Percentiles rank a stretch among this genome's conserved stretches.
Evolutionary conservation across 345 rosid species (phyloP).

Genomic region (Melaleuca alternifolia): DNA sequence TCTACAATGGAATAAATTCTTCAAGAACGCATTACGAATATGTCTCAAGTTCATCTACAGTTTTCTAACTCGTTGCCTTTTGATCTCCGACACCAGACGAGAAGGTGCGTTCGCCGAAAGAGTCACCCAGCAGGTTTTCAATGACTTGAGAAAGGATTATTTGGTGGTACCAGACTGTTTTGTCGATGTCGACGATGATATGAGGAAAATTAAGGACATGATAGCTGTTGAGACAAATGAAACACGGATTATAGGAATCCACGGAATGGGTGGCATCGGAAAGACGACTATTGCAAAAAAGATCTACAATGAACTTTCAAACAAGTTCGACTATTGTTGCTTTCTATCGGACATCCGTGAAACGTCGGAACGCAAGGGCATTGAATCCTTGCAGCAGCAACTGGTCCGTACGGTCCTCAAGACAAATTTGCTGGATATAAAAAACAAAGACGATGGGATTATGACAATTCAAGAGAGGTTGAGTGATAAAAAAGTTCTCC

Average conservation of each 20-base stretch:
- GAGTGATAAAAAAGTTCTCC: no score
- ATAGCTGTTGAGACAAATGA: accelerated
- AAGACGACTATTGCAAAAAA: neutral
- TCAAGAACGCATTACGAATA: neutral
- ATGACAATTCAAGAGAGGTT: no score
- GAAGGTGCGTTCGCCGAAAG: no score
- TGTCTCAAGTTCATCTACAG: neutral
- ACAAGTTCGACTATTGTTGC: accelerated
- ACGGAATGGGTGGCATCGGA: neutral
- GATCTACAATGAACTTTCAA: accelerated
- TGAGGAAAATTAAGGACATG: accelerated
- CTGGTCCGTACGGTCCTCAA: neutral
- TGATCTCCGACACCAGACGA: no score
- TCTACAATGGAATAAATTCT: neutral
- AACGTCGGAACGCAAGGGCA: neutral
- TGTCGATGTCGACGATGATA: accelerated
- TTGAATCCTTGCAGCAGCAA: neutral
- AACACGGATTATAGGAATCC: accelerated
- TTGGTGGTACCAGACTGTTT: accelerated
- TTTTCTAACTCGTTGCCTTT: neutral
- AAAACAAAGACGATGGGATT: neutral
- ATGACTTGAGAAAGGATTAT: neutral
- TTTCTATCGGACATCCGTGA: neutral
- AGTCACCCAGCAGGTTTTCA: no score
- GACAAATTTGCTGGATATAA: neutral